phyloP scores from a whole-genome alignment of 768 basidiomycete genomes.

The Suillus lakei region DNA sequence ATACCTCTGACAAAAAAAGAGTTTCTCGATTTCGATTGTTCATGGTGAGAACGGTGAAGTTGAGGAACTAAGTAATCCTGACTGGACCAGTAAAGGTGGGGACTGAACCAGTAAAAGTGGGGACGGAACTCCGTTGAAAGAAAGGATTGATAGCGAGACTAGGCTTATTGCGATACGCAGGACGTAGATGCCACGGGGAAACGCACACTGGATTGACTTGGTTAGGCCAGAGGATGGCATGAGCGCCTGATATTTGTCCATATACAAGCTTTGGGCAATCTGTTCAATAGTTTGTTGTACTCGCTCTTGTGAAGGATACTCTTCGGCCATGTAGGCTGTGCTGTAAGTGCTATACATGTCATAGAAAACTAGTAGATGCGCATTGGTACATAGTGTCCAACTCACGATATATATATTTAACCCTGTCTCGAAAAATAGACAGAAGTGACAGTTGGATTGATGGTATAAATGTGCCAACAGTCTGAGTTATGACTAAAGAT shows the following conservation, averaged over 20 bases:
- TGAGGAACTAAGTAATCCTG: background rate
- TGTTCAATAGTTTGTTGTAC: too few species aligned
- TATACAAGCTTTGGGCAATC: background rate
- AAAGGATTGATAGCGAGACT: background rate
- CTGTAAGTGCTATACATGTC: background rate
- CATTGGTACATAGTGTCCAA: background rate
- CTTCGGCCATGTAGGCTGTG: background rate
- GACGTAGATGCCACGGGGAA: background rate
- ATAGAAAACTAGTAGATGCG: background rate
- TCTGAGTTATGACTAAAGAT: background rate
- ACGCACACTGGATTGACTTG: background rate
- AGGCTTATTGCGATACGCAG: background rate
- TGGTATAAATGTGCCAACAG: background rate
- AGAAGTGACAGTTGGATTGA: background rate
- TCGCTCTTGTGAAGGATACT: too few species aligned
- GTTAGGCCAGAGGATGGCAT: background rate
- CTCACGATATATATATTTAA: background rate
- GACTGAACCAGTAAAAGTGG: background rate
- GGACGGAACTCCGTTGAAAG: background rate
- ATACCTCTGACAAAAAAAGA: background rate
- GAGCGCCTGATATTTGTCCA: background rate
- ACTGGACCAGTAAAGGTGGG: background rate
- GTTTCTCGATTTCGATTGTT: background rate
- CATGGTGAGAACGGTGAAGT: background rate
- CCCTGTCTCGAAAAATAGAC: background rate